Evolutionary conservation across 306 rosid genomes (phyloP), one percentile per base, ranked within the genome.

Genomic region (Cucumis cinereus): DNA sequence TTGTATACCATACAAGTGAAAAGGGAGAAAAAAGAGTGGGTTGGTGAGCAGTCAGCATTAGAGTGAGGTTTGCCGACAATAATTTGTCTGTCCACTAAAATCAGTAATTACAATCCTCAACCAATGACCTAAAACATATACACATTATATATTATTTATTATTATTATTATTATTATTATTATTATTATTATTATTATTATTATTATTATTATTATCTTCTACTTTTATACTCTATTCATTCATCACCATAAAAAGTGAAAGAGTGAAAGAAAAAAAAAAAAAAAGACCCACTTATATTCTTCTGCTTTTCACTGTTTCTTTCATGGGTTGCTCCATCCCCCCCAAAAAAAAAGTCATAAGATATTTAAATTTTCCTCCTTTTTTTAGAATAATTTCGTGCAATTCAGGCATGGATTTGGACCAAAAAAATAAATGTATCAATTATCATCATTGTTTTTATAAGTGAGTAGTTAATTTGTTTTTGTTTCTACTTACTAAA

Each of bases 21-120:
- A 30, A 30, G 4, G 35, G 35, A 30, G 4, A 30, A 26, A 2
- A 26, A 26, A 53, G 45, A 76, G 6, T 68, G 53, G 80, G 89
- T 83, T 81, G 91, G 88, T 84, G 84, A 85, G 88, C 80, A 70
- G 90, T 89, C 85, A 81, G 83, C 85, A 76, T 84, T 79, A 58
- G 78, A 67, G 79, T 40, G 69, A 81, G 77, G 78, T 74, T 83
- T 84, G 86, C 89, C 87, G 97, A 89, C 95, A 91, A 84, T 77
- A 77, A 86, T 81, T 84, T 82, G 56, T 87, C 55, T 22, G 83
- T 81, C 83, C 90, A 52, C 77, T 80, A 78, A 86, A 69, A 85
- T 77, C 38, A 85, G 82, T 77, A 82, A 88, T 79, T 85, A 85
- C 52, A 77, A 77, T 64, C 63, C 61, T 77, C 71, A 69, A 82